These are phyloP conservation scores for Stemphylium beticola DNA, from an alignment of 2,329 filamentous ascomycete genomes.

Conservation along the genomic window DNA sequence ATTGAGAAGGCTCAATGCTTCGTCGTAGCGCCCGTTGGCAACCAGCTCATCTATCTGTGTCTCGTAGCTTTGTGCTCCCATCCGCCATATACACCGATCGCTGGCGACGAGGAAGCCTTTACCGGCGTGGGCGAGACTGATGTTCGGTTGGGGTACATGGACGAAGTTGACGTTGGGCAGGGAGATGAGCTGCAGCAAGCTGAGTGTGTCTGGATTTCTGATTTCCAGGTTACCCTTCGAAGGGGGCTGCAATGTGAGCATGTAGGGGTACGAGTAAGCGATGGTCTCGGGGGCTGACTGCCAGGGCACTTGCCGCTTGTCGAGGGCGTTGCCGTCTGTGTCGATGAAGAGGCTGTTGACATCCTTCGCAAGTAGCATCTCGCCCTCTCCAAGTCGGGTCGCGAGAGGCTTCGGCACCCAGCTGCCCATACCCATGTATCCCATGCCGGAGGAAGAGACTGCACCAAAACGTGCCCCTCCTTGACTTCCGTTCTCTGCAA, in stretches of 20 bases:
- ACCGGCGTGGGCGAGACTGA: slow-evolving; percentile 92
- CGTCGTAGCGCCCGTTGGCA: slow-evolving; percentile 76
- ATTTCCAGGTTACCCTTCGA: slow-evolving; percentile 87
- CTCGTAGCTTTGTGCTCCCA: slow-evolving; percentile 92
- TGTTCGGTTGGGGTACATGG: slow-evolving; percentile 90
- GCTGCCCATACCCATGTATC: slow-evolving; percentile 92
- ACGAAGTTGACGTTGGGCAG: slow-evolving; percentile 83
- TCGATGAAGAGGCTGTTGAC: slow-evolving; percentile 95
- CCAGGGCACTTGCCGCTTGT: slow-evolving; percentile 93
- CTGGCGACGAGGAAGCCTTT: slow-evolving; percentile 95
- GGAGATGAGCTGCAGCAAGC: slow-evolving; percentile 82
- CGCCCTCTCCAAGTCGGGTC: slow-evolving; percentile 78
- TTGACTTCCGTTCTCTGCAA: slow-evolving; percentile 68
- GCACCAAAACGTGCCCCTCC: slow-evolving; percentile 80
- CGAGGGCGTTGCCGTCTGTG: slow-evolving; percentile 77
- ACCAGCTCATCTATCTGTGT: slow-evolving; percentile 85
- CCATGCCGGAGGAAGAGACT: slow-evolving; percentile 85
- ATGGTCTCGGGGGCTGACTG: slow-evolving; percentile 84
- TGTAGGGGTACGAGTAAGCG: slow-evolving; percentile 96
- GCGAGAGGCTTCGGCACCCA: slow-evolving; percentile 91
- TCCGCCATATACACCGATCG: slow-evolving; percentile 91
- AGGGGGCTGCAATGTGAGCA: slow-evolving; percentile 82
- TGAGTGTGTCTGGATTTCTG: slow-evolving; percentile 88
- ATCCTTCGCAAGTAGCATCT: slow-evolving; percentile 95
- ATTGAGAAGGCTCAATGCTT: slow-evolving; percentile 85